Evolutionary conservation across 2,329 filamentous ascomycete species (phyloP), one percentile per base, ranked within the genome.

Genomic region (Fusarium secorum): DNA sequence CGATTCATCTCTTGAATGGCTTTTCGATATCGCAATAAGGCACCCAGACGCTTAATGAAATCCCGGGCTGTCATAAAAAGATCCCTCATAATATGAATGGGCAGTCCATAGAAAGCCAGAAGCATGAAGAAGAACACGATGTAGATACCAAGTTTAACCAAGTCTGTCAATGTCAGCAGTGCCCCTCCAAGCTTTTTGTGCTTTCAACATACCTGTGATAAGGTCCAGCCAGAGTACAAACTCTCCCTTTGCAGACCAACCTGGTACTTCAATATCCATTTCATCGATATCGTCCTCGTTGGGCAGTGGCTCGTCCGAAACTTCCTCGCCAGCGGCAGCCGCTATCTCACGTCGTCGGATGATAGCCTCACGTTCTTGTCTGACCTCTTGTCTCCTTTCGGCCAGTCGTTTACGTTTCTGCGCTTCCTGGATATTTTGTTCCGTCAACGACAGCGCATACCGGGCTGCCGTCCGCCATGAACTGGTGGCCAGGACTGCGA

Each of bases 61-160:
- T 95, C 97, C 55, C 95, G 89, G 54, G 95, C 91, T 0, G 96
- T 98, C 83, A 99, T 89, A 81, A 98, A 97, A 26, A 98, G 89
- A 79, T 99, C 96, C 60, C 96, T 88, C 83, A 99, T 92, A 63
- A 99, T 98, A 78, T 99, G 96, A 68, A 99, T 97, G 0, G 96
- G 96, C 33, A 99, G 85, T 15, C 95, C 96, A 79, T 97, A 98
- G 85, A 98, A 98, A 30, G 90, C 91, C 76, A 98, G 90, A 22
- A 98, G 90, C 74, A 99, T 95, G 68, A 91, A 89, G 82, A 99
- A 99, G 85, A 99, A 99, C 11, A 91, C 89, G 36, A 95, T 84
- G 77, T 98, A 99, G 42, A 98, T 93, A 44, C 91, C 84, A 22
- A 98, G 89, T 80, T 98, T 99, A 77, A 97, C 85, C 77, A 98